Evolutionary conservation across 768 basidiomycete species (phyloP).

Genomic region (Cystoderma amianthinum): DNA sequence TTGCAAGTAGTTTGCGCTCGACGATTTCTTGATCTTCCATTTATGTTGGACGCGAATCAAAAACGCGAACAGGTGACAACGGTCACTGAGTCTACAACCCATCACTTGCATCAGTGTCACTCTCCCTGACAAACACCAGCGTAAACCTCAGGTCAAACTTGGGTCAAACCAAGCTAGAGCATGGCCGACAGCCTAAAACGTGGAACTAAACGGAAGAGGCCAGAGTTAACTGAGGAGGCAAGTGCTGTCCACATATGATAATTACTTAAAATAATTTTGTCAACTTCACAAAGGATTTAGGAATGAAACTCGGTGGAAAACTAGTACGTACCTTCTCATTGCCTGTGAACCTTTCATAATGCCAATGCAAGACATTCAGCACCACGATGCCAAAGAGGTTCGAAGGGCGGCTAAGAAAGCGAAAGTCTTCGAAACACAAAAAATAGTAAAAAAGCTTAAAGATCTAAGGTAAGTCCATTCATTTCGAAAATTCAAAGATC

Average conservation of each 20-base stretch:
- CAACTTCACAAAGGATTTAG: slow-evolving; percentile 26
- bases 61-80: no score
- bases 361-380: slow-evolving; percentile 34
- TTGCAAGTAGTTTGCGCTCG: slow-evolving; percentile 41
- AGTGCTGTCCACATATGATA: background rate
- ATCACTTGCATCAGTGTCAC: no score
- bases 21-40: slow-evolving; percentile 2
- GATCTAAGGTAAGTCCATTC: slow-evolving; percentile 47
- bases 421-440: slow-evolving; percentile 74
- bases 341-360: background rate
- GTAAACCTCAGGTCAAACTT: no score
- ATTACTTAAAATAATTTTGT: background rate
- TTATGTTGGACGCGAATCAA: background rate
- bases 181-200: slow-evolving; percentile 4
- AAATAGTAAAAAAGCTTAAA: slow-evolving; percentile 78
- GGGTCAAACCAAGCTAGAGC: no score
- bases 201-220: slow-evolving; percentile 38
- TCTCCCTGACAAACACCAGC: no score
- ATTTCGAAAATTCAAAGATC: no score
- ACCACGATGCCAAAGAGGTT: slow-evolving; percentile 67
- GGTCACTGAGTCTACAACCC: no score
- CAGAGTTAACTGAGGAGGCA: slow-evolving; percentile 26
- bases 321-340: slow-evolving; percentile 35
- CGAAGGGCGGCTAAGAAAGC: slow-evolving; percentile 77
- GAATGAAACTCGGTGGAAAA: slow-evolving; percentile 41